Evolutionary conservation across 805 yeast genomes (phyloP).

Genomic region (Yamadazyma sp.): DNA sequence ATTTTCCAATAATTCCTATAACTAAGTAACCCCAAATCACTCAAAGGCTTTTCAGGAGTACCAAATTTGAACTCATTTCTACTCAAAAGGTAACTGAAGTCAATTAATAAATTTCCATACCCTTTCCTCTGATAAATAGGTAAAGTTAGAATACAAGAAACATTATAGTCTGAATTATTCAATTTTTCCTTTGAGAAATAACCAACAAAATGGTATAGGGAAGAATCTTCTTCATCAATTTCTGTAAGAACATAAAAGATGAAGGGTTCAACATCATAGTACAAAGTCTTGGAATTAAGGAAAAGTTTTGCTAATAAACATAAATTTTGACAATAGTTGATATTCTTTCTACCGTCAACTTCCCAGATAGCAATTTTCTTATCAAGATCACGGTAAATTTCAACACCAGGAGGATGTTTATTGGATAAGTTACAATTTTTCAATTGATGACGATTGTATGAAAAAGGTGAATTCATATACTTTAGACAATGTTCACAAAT

Average conservation of each 20-base stretch:
- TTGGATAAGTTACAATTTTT: constrained; percentile 59
- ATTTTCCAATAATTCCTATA: constrained; percentile 86
- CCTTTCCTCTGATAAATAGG: constrained; percentile 89
- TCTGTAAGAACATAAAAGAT: constrained; percentile 84
- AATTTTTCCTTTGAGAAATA: constrained; percentile 89
- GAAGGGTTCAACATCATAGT: constrained; percentile 95
- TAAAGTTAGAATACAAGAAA: constrained; percentile 85
- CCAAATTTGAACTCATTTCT: constrained; percentile 76
- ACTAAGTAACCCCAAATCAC: constrained; percentile 80
- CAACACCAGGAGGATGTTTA: constrained; percentile 62
- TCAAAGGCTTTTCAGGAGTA: constrained; percentile 93
- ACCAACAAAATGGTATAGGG: constrained; percentile 77
- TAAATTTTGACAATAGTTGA: constrained; percentile 80
- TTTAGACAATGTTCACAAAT: constrained; percentile 84
- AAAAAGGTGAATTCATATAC: constrained; percentile 69
- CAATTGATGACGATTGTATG: constrained; percentile 63
- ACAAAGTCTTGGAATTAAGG: constrained; percentile 85
- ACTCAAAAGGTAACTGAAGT: constrained; percentile 80
- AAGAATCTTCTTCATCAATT: constrained; percentile 42
- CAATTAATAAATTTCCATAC: constrained; percentile 84
- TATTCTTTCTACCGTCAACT: constrained; percentile 79
- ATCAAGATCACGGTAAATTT: constrained; percentile 35
- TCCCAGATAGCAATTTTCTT: constrained; percentile 39
- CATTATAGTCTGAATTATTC: constrained; percentile 72
- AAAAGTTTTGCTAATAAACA: constrained; percentile 88